These are phyloP conservation scores for Penstemon barbatus DNA, from an alignment of 257 asterid genomes.

Conservation along the genomic window DNA sequence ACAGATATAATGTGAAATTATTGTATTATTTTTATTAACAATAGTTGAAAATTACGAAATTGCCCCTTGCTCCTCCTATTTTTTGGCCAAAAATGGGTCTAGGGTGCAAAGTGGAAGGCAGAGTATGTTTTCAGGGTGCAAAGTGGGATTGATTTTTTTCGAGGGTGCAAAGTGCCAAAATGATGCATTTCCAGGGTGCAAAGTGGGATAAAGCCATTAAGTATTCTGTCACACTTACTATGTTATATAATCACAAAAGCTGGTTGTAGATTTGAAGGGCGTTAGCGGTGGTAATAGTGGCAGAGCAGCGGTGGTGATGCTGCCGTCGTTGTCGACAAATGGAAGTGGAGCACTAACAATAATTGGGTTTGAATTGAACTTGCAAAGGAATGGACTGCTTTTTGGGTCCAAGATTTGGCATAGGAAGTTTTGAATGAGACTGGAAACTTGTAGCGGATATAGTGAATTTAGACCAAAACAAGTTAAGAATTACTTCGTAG, in stretches of 20 bases:
- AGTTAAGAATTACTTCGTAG: background rate
- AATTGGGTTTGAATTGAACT: slow-evolving; percentile 35
- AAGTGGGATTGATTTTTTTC: too few species aligned
- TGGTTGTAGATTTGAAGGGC: background rate
- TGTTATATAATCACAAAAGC: background rate
- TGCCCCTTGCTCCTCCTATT: too few species aligned
- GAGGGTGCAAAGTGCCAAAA: too few species aligned
- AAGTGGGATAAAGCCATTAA: too few species aligned
- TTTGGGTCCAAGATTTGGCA: background rate
- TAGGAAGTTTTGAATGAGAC: background rate
- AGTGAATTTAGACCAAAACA: too few species aligned
- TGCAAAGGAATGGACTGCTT: slow-evolving; percentile 26
- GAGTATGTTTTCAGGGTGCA: too few species aligned
- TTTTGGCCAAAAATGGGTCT: too few species aligned
- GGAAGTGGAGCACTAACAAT: slow-evolving; percentile 45
- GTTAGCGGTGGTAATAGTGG: background rate
- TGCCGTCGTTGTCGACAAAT: slow-evolving; percentile 29
- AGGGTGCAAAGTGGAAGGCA: too few species aligned
- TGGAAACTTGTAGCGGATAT: background rate
- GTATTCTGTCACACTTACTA: background rate
- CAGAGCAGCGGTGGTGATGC: slow-evolving; percentile 3
- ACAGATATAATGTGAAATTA: too few species aligned
- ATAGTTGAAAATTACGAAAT: too few species aligned
- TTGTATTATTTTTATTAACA: too few species aligned
- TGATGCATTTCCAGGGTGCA: too few species aligned